Evolutionary conservation across 23 red algal species (phyloP).

Genomic region (Gracilaria vermiculophylla): DNA sequence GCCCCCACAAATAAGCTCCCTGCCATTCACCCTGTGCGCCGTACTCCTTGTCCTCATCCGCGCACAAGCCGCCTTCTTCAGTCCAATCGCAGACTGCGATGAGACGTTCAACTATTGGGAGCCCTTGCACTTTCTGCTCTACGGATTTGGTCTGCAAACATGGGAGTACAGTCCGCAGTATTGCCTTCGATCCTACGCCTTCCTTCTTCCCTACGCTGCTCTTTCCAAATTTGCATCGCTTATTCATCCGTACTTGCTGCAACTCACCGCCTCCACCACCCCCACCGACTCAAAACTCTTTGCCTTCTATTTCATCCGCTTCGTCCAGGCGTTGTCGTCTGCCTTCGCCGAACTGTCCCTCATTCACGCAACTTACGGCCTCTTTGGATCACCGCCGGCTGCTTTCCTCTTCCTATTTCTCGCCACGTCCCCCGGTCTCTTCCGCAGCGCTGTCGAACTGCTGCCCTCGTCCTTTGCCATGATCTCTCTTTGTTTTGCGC

Average conservation of each 20-base stretch:
- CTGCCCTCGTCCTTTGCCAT: conserved; percentile 89
- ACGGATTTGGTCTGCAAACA: conserved; percentile 76
- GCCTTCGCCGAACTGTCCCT: conserved; percentile 52
- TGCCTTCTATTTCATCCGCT: conserved; percentile 53
- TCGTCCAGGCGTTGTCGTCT: conserved; percentile 7
- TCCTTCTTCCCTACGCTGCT: conserved; percentile 57
- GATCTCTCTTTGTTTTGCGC: conserved; percentile 58
- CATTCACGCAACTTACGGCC: conserved; percentile 9
- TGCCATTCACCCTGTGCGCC: neutral
- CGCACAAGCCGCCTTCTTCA: conserved; percentile 7
- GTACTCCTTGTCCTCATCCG: neutral
- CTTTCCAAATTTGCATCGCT: conserved; percentile 19
- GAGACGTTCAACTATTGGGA: conserved; percentile 99
- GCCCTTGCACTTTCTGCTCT: conserved; percentile 82
- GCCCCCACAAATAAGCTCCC: neutral
- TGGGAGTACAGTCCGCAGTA: conserved; percentile 92
- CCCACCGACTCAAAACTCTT: neutral
- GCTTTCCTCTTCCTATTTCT: conserved; percentile 51
- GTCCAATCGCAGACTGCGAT: conserved; percentile 88
- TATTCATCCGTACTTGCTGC: neutral
- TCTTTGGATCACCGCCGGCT: conserved; percentile 33
- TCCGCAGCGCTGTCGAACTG: conserved; percentile 63
- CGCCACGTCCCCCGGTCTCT: conserved; percentile 74
- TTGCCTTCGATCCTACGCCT: conserved; percentile 84
- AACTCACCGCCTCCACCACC: neutral